Conservation (phyloP, 768 basidiomycete genomes). For the button mushroom (Agaricus bisporus) region DNA sequence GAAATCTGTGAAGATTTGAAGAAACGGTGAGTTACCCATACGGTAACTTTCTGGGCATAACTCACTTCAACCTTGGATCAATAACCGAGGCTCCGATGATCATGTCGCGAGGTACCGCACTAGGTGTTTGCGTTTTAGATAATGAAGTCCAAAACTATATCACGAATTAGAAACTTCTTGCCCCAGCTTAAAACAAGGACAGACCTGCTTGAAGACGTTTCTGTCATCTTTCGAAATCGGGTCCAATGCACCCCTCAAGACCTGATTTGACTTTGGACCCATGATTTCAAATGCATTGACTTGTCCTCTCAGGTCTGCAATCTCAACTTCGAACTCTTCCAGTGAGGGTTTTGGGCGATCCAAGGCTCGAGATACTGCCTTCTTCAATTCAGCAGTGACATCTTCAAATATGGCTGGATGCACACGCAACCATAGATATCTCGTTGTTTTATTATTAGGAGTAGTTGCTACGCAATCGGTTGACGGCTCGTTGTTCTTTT, state of each 20-base stretch:
- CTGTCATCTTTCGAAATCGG: conserved; percentile 43
- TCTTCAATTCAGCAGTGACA: conserved; percentile 5
- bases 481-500: conserved; percentile 13
- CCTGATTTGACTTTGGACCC: conserved; percentile 78
- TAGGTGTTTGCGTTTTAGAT: conserved; percentile 54
- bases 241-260: conserved; percentile 58
- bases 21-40: conserved; percentile 1
- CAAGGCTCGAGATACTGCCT: conserved; percentile 1
- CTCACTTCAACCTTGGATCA: conserved; percentile 84
- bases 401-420: conserved; percentile 5
- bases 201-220: conserved; percentile 55
- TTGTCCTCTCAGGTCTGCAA: conserved; percentile 65
- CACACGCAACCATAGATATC: conserved; percentile 7
- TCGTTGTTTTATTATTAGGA: neutral
- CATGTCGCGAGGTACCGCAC: conserved; percentile 66
- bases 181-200: neutral
- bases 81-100: conserved; percentile 72
- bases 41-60: neutral
- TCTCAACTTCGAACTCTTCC: conserved; percentile 43
- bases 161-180: neutral
- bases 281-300: conserved; percentile 84
- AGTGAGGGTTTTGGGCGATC: conserved; percentile 6
- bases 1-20: conserved; percentile 49
- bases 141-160: conserved; percentile 66
- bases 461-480: neutral